These are phyloP conservation scores for Paragyromitra xinjiangensis DNA, from an alignment of 495 filamentous ascomycete species.

Conservation along the genomic window DNA sequence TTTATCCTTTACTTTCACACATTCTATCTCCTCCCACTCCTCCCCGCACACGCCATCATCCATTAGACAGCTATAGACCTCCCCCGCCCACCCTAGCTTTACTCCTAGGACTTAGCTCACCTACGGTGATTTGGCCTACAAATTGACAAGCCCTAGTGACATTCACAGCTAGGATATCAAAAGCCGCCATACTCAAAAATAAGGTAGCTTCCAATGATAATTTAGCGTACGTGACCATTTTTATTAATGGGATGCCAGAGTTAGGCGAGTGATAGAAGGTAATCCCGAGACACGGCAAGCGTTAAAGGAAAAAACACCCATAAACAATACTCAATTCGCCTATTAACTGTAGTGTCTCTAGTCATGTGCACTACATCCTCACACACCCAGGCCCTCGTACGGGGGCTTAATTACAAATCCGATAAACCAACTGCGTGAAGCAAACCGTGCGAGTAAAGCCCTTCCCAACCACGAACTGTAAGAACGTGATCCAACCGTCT, in stretches of 20 bases:
- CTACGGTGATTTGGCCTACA: too few relatives aligned
- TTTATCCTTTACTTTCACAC: too few relatives aligned
- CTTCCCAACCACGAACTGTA: neutral
- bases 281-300: neutral
- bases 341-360: neutral
- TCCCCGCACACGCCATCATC: too few relatives aligned
- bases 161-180: too few relatives aligned
- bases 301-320: neutral
- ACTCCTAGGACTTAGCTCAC: too few relatives aligned
- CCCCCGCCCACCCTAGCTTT: too few relatives aligned
- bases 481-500: neutral
- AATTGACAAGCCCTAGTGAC: too few relatives aligned
- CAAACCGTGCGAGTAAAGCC: neutral
- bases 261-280: neutral
- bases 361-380: neutral
- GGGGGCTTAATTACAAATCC: slow-evolving; percentile 4
- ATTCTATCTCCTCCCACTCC: too few relatives aligned
- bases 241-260: neutral
- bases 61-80: too few relatives aligned
- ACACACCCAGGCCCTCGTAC: neutral
- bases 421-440: slow-evolving; percentile 14
- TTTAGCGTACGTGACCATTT: too few relatives aligned
- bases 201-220: too few relatives aligned
- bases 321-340: neutral
- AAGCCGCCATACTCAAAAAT: too few relatives aligned